These are phyloP conservation scores for Saturnispora galanensis DNA, from an alignment of 805 yeast species.

Conservation along the genomic window DNA sequence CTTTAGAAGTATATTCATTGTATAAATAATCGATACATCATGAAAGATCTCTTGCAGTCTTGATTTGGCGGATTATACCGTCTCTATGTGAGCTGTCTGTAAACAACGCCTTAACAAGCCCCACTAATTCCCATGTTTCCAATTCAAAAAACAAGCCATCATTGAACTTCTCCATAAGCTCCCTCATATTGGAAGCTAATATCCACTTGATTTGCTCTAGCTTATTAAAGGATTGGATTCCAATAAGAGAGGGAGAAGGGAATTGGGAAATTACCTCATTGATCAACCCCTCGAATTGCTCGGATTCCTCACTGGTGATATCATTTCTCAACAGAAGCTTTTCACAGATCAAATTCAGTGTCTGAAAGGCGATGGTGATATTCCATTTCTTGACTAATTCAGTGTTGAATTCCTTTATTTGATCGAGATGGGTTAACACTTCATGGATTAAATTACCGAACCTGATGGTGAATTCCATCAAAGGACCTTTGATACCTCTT, in stretches of 20 bases:
- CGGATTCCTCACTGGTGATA: conserved; percentile 28
- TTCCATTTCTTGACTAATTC: conserved; percentile 15
- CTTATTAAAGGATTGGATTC: conserved; percentile 21
- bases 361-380: conserved; percentile 12
- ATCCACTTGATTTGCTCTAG: conserved; percentile 22
- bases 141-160: conserved; percentile 43
- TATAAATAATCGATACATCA: neutral
- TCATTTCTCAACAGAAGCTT: conserved; percentile 17
- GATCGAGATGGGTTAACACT: neutral
- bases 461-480: conserved; percentile 9
- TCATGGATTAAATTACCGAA: conserved; percentile 7
- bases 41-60: conserved; percentile 29
- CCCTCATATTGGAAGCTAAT: conserved; percentile 30
- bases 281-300: conserved; percentile 14
- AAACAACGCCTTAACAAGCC: conserved; percentile 34
- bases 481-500: conserved; percentile 7
- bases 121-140: conserved; percentile 36
- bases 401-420: conserved; percentile 14
- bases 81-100: conserved; percentile 37
- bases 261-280: conserved; percentile 3
- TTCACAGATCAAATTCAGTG: conserved; percentile 15
- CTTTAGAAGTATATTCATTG: conserved; percentile 12
- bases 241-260: conserved; percentile 9
- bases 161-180: conserved; percentile 39
- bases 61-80: conserved; percentile 35